Evolutionary conservation across 192 early-diverging fungal species (phyloP).

Genomic region (Coemansia sp.): DNA sequence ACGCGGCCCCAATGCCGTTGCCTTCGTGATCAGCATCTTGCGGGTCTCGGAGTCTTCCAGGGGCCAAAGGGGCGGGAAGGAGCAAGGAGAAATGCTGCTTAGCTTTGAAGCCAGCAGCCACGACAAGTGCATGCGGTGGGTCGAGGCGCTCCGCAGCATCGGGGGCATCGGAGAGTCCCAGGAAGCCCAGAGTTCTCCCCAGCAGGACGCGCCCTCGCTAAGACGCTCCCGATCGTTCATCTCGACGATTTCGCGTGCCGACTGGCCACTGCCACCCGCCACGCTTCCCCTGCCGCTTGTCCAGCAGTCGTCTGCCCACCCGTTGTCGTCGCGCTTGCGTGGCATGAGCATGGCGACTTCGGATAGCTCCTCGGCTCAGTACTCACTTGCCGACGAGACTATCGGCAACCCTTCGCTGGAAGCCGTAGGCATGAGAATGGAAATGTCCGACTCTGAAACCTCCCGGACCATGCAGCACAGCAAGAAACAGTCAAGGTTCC

Average conservation of each 20-base stretch:
- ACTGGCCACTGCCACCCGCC: constrained; percentile 44
- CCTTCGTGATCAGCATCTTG: constrained; percentile 7
- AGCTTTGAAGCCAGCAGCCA: constrained; percentile 14
- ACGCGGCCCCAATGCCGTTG: neutral
- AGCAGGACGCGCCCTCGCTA: neutral
- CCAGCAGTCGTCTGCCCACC: neutral
- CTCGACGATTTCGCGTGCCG: constrained; percentile 29
- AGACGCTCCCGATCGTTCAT: constrained; percentile 37
- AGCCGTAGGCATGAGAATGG: constrained; percentile 13
- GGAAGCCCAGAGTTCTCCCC: neutral
- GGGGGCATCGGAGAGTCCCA: constrained; percentile 6
- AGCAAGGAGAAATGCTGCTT: constrained; percentile 1
- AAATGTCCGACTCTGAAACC: neutral
- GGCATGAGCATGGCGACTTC: too few relatives aligned
- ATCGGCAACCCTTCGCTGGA: constrained; percentile 37
- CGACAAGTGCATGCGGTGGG: constrained; percentile 8
- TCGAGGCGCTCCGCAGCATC: constrained; percentile 11
- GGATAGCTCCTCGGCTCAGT: too few relatives aligned
- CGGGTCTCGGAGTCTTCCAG: neutral
- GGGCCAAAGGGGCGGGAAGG: too few relatives aligned
- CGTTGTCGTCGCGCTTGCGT: too few relatives aligned
- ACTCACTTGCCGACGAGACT: neutral
- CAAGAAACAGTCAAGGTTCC: constrained; percentile 20
- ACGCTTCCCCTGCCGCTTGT: constrained; percentile 7
- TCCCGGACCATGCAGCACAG: neutral